Base-by-base conservation (phyloP, 495 filamentous ascomycete genomes). In the Penicillium egyptiacum region DNA sequence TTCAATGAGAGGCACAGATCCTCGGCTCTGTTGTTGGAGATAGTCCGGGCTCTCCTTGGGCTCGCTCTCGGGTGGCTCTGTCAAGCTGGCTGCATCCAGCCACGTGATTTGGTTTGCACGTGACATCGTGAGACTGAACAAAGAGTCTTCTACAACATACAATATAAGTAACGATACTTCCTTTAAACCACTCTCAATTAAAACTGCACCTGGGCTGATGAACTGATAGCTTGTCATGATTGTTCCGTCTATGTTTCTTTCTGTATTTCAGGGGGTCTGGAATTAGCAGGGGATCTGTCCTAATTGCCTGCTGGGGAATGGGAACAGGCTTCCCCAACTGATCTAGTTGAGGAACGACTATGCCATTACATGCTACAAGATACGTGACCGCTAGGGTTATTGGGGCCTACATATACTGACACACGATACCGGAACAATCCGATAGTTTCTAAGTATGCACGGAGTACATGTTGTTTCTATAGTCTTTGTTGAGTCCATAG, bases 51-150 rank as follows among this genome's bases (percentile, higher is more conserved):
- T 23, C 19, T 43, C 39, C 19, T 48, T 56, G 20, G 43, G 31
- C 65, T 60, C 48, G 61, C 26, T 46, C 53, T 55, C 14, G 43
- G 19, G 53, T 62, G 50, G 54, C 43, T 59, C 53, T 46, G 60
- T 26, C 51, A 37, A 67, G 59, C 59, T 67, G 65, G 62, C 59
- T 40, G 65, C 25, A 51, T 14, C n/a, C 17, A 22, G 14, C 4
- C 65, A 68, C 62, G 62, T 68, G 65, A 59, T 28, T 20, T 68
- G 60, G 61, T 23, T 8, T 17, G 1, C 45, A 48, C 45, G 45
- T 48, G 45, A 48, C 31, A 5, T 17, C 43, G 16, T 17, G 14
- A 7, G 33, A 37, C 30, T 14, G 10, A 33, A 14, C 28, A 10
- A 30, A 30, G 28, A 10, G 28, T 11, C 28, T 35, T 16, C 31